Evolutionary conservation across 129 eudicot species (phyloP), one percentile per base, ranked within the genome.

Genomic region (Lactuca saligna): DNA sequence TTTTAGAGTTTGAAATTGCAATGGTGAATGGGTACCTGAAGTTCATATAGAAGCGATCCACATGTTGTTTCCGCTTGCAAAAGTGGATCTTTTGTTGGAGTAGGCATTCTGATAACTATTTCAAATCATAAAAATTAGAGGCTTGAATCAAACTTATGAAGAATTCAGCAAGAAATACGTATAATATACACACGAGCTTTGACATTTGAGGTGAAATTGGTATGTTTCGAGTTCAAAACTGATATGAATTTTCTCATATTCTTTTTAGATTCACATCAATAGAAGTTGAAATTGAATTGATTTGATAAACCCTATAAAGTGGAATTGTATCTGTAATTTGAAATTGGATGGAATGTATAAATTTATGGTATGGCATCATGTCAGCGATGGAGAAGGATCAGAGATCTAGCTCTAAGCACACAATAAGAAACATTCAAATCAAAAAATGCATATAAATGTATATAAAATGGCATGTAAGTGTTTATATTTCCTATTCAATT

Each of bases 1-100:
- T 20, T 12, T 29, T 4, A 44, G 56, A 11, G 34, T 7, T 12
- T 53, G 3, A 51, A 62, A 14, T 7, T 7, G 3, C 0, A 9
- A 66, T 39, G 64, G 56, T 37, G 2, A 15, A 20, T 17, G 55
- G 9, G 59, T 20, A 89, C 95, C 97, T 93, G 86, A 49, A 93
- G 88, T 78, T 93, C 99, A 63, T 75, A 83, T 68, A 93, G 79
- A 67, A 93, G 87, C 50, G 97, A 69, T 77, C 98, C 92, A 74
- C 96, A 87, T 8, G 88, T 78, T 13, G 97, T 84, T 78, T 89
- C 90, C 79, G 87, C 71, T 70, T 83, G 91, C 68, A 64, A 42
- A 59, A 86, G 88, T 37, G 84, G 78, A 58, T 87, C 87, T 49
- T 72, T 81, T 41, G 75, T 72, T 6, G 81, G 79, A 32, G 61